Evolutionary conservation across 2,329 filamentous ascomycete genomes (phyloP).

Genomic region (Hymenoscyphus scutula): DNA sequence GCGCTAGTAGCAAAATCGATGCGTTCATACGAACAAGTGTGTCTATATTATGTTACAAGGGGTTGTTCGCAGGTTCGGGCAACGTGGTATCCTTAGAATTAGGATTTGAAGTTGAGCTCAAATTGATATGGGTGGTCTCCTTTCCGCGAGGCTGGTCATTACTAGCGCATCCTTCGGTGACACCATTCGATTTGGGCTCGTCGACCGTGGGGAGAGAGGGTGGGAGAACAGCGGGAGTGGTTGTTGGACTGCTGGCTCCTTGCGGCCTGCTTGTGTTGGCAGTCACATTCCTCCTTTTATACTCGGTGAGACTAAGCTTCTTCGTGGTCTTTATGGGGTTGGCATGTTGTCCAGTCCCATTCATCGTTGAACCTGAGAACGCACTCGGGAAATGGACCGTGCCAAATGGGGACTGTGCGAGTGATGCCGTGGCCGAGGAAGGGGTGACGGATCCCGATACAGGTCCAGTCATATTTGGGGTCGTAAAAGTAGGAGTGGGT

Average conservation of each 20-base stretch:
- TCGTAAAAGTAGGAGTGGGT: constrained; percentile 50
- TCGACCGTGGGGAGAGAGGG: constrained; percentile 40
- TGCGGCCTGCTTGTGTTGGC: constrained; percentile 23
- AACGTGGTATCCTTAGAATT: constrained; percentile 18
- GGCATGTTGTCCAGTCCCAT: constrained; percentile 47
- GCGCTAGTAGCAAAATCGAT: constrained; percentile 21
- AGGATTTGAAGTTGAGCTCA: constrained; percentile 12
- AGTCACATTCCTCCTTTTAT: constrained; percentile 45
- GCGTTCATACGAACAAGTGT: constrained; percentile 19
- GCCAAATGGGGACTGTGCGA: constrained; percentile 52
- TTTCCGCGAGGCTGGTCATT: constrained; percentile 33
- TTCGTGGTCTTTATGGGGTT: constrained; percentile 59
- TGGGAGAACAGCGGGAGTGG: constrained; percentile 39
- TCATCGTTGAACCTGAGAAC: constrained; percentile 43
- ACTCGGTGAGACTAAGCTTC: constrained; percentile 65
- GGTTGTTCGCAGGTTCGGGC: constrained; percentile 28
- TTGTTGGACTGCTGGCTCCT: constrained; percentile 35
- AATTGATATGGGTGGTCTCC: neutral
- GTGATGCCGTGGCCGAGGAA: constrained; percentile 44
- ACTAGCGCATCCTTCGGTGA: constrained; percentile 36
- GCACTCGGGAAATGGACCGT: constrained; percentile 42
- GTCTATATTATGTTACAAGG: constrained; percentile 41
- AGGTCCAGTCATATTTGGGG: constrained; percentile 37
- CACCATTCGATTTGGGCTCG: constrained; percentile 41
- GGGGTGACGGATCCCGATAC: constrained; percentile 43